Base-by-base conservation (phyloP, 441 rosid species). In the Bocquillonia castaneifolia region DNA sequence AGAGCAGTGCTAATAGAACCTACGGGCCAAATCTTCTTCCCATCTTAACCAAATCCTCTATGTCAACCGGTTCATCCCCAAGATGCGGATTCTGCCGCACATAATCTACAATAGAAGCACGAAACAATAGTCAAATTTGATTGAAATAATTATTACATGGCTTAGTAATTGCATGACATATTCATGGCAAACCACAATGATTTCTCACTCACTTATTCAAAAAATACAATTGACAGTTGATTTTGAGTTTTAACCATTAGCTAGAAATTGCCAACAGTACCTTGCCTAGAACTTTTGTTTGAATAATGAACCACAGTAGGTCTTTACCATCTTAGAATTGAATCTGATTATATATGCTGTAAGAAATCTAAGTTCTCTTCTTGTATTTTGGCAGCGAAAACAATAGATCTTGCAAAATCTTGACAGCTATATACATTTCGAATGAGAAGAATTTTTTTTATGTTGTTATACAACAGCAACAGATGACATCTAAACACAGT, bases 21-120 rank as follows among this genome's bases (percentile, higher is more conserved):
- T 82, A 94, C 97, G 94, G 86, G 72, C 98, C 97, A 64, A 68
- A 80, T 74, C 65, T 81, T 84, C 79, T 84, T 61, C 99, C 99
- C 68, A 92, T 82, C 63, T 78, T 85, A 73, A 85, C 84, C 87
- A 92, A 81, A 80, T 94, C 99, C 87, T 94, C 99, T 52, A 94
- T 92, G 88, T 92, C 98, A 63, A 88, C 56, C 36, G 99, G 99
- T 67, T 88, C 97, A 20, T 90, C 93, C 42, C 98, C 98, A 45
- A 90, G 81, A 64, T 82, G 82, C 66, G 93, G 85, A 84, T 90
- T 94, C 51, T 58, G 62, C 84, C 81, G 84, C 86, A 91, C 65
- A 63, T 75, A 87, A 23, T 88, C 98, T 94, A 80, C 76, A 83
- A 67, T 17, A 74, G 54, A 79, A 68, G 63, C 59, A 72, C 28